Percentiles rank a stretch among this genome's conserved stretches.
Conservation (phyloP, 176 grass and related monocot species). For the Eleusine indica region DNA sequence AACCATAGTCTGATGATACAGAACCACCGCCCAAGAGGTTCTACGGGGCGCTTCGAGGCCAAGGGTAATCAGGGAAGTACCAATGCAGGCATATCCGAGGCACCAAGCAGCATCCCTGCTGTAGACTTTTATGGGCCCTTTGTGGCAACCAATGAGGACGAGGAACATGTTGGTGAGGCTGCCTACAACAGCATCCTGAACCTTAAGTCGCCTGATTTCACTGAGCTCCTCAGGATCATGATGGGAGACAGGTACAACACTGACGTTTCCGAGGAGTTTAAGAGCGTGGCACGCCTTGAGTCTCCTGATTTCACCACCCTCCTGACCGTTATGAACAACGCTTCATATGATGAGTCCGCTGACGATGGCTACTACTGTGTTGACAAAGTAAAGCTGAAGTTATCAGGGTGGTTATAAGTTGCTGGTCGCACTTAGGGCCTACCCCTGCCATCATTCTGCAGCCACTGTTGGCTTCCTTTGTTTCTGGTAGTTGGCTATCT, state of each 20-base stretch:
- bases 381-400: conserved; percentile 42
- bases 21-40: neutral
- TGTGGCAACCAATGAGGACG: neutral
- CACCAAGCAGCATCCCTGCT: neutral
- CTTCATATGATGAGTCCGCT: neutral
- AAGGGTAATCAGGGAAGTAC: neutral
- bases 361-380: conserved; percentile 49
- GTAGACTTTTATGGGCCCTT: neutral
- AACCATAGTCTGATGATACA: conserved; percentile 32
- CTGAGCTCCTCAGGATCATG: conserved; percentile 24
- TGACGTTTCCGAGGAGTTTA: conserved; percentile 30
- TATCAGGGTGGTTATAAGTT: conserved; percentile 8
- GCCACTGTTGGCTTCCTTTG: neutral
- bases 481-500: neutral
- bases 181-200: conserved; percentile 6
- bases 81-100: neutral
- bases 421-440: neutral
- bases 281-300: conserved; percentile 29
- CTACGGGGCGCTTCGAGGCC: neutral
- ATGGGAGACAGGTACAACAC: conserved; percentile 7
- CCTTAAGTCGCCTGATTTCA: conserved; percentile 6
- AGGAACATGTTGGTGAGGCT: neutral
- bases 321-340: conserved; percentile 39
- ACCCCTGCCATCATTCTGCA: neutral
- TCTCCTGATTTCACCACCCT: conserved; percentile 48